These are phyloP conservation scores for Phanerochaete sordida DNA, from an alignment of 768 basidiomycete species.

Conservation along the genomic window DNA sequence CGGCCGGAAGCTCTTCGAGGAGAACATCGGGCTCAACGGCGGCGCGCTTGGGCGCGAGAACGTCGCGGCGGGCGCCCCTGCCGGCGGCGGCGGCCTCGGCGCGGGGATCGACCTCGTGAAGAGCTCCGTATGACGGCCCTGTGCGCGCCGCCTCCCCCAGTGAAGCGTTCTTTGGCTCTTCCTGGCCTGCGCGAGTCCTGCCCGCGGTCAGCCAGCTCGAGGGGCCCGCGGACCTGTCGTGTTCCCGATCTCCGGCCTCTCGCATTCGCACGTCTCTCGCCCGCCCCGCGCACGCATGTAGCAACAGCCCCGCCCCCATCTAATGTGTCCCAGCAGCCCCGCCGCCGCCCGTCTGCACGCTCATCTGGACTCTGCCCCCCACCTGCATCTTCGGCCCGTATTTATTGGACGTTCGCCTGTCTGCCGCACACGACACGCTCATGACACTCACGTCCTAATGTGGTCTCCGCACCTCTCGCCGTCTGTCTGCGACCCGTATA, in stretches of 20 bases:
- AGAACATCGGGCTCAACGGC: constrained; percentile 41
- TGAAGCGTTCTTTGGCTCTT: background rate
- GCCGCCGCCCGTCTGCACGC: background rate
- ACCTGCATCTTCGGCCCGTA: background rate
- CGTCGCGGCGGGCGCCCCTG: constrained; percentile 1
- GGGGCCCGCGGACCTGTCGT: background rate
- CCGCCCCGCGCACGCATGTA: background rate
- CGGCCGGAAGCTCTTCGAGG: constrained; percentile 68
- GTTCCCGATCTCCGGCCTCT: background rate
- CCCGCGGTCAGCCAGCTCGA: background rate
- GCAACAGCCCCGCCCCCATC: background rate
- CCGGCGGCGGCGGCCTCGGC: constrained; percentile 13
- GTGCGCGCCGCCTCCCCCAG: background rate
- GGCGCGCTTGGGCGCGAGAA: background rate
- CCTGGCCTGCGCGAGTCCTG: background rate
- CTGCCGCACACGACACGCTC: background rate
- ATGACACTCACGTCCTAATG: constrained; percentile 1
- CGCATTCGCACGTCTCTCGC: background rate
- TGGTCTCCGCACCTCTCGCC: background rate
- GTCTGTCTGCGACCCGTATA: background rate
- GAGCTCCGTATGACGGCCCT: constrained; percentile 6
- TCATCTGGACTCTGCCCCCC: background rate
- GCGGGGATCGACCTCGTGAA: constrained; percentile 22
- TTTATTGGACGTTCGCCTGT: background rate
- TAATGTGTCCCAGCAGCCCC: background rate